Percentiles rank a stretch among this genome's conserved stretches.
phyloP scores from a whole-genome alignment of 805 yeast species.

The Maudiozyma pseudohumilis region DNA sequence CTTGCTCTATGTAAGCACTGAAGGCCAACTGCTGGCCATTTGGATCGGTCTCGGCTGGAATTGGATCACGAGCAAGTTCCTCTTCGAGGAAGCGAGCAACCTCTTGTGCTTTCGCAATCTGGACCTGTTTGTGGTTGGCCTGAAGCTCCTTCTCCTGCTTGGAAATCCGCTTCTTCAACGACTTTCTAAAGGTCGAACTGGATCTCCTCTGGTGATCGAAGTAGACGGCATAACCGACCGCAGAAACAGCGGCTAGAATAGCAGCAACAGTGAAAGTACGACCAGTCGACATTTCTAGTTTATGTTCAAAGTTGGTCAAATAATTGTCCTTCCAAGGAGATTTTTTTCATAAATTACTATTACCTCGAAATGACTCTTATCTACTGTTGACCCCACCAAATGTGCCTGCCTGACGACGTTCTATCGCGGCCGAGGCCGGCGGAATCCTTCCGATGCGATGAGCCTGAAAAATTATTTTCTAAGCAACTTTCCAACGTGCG shows the following conservation, averaged over 20 bases:
- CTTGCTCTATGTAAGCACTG: conserved; percentile 72
- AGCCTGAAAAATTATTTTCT: no score
- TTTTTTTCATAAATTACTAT: no score
- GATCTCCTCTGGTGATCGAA: conserved; percentile 89
- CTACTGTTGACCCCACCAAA: no score
- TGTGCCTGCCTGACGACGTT: no score
- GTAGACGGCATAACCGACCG: conserved; percentile 69
- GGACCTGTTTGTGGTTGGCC: conserved; percentile 40
- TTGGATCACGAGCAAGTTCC: conserved; percentile 61
- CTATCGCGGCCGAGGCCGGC: no score
- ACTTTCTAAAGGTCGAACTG: conserved; percentile 70
- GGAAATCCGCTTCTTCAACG: conserved; percentile 52
- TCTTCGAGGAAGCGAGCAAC: conserved; percentile 52
- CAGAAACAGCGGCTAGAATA: conserved; percentile 38
- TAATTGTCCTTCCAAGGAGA: no score
- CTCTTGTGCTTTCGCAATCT: conserved; percentile 48
- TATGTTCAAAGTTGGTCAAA: no score
- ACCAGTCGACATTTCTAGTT: not conserved
- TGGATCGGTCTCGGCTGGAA: conserved; percentile 59
- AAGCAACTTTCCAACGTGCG: no score
- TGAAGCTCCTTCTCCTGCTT: conserved; percentile 40
- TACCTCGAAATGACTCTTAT: no score
- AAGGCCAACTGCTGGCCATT: conserved; percentile 67
- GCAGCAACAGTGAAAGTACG: conserved; percentile 4
- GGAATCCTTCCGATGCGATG: no score